Conservation (phyloP, 2,329 filamentous ascomycete species). For the Claviceps monticola region DNA sequence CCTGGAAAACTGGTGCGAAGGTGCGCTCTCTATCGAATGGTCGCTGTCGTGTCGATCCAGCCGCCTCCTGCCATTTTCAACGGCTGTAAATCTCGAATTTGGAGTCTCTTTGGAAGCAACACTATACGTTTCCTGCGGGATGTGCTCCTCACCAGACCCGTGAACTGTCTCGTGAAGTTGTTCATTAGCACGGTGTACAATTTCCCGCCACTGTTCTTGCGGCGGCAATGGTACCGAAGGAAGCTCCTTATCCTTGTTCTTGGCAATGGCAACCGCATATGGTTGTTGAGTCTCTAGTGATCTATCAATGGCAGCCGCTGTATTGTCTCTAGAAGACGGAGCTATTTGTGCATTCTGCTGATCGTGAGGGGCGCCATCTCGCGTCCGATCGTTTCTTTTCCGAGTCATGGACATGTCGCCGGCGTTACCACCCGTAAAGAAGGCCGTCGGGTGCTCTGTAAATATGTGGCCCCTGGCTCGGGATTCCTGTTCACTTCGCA, state of each 20-base stretch:
- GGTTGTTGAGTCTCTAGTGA: background rate
- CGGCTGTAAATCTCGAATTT: slow-evolving; percentile 6
- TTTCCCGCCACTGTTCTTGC: slow-evolving; percentile 6
- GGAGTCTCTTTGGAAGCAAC: slow-evolving; percentile 1
- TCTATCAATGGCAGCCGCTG: slow-evolving; percentile 10
- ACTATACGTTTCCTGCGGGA: slow-evolving; percentile 11
- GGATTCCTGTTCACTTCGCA: slow-evolving; percentile 26
- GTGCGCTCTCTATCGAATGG: slow-evolving; percentile 16
- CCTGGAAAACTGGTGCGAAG: slow-evolving; percentile 25
- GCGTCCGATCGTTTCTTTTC: slow-evolving; percentile 43
- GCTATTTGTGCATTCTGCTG: slow-evolving; percentile 26
- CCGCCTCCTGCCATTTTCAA: slow-evolving; percentile 9
- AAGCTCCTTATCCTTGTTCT: slow-evolving; percentile 22
- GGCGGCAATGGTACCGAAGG: slow-evolving; percentile 14
- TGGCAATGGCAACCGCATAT: slow-evolving; percentile 7
- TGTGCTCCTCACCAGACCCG: slow-evolving; percentile 15
- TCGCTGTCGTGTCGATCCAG: slow-evolving; percentile 18
- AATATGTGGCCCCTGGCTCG: slow-evolving; percentile 15
- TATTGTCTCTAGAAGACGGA: slow-evolving; percentile 25
- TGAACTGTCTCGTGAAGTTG: slow-evolving; percentile 15
- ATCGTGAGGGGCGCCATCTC: slow-evolving; percentile 43
- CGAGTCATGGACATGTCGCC: slow-evolving; percentile 26
- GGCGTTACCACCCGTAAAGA: slow-evolving; percentile 16
- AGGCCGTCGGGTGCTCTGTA: slow-evolving; percentile 9
- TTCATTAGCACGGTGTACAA: slow-evolving; percentile 18